These are phyloP conservation scores for Paracoccidioides brasiliensis DNA, from an alignment of 2,329 filamentous ascomycete species.

Conservation along the genomic window DNA sequence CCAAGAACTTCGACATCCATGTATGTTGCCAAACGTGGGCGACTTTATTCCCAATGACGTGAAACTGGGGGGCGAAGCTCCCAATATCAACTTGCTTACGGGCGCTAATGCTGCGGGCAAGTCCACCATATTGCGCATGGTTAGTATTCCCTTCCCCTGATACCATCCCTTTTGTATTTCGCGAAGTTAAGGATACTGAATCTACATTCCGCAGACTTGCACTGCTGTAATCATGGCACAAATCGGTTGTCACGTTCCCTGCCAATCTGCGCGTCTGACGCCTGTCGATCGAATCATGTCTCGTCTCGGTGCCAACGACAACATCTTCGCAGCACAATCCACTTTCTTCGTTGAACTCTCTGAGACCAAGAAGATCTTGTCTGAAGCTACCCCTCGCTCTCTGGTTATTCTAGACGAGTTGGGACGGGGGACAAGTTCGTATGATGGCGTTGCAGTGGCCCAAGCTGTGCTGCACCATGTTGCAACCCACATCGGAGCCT, in stretches of 20 bases:
- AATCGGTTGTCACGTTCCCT: slow-evolving; percentile 85
- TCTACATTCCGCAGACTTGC: slow-evolving; percentile 51
- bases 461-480: slow-evolving; percentile 96
- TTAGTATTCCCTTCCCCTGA: slow-evolving; percentile 30
- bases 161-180: not conserved
- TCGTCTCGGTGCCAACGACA: slow-evolving; percentile 91
- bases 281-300: slow-evolving; percentile 98
- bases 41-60: slow-evolving; percentile 98
- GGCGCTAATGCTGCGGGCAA: slow-evolving; percentile 96
- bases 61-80: slow-evolving; percentile 61
- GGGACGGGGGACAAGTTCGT: slow-evolving; percentile 84
- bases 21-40: slow-evolving; percentile 75
- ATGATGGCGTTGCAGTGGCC: slow-evolving; percentile 91
- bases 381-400: slow-evolving; percentile 84
- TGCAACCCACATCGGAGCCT: slow-evolving; percentile 79
- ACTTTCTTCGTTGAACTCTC: slow-evolving; percentile 97
- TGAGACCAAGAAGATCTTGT: slow-evolving; percentile 94
- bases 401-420: slow-evolving; percentile 95
- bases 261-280: slow-evolving; percentile 66
- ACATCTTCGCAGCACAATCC: slow-evolving; percentile 94
- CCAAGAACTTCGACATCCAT: slow-evolving; percentile 82
- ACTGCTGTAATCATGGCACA: slow-evolving; percentile 96
- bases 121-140: slow-evolving; percentile 90
- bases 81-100: slow-evolving; percentile 83
- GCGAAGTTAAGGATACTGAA: not conserved